Evolutionary conservation across 352 stramenopile species (phyloP).

Genomic region (Pythium dissimile): DNA sequence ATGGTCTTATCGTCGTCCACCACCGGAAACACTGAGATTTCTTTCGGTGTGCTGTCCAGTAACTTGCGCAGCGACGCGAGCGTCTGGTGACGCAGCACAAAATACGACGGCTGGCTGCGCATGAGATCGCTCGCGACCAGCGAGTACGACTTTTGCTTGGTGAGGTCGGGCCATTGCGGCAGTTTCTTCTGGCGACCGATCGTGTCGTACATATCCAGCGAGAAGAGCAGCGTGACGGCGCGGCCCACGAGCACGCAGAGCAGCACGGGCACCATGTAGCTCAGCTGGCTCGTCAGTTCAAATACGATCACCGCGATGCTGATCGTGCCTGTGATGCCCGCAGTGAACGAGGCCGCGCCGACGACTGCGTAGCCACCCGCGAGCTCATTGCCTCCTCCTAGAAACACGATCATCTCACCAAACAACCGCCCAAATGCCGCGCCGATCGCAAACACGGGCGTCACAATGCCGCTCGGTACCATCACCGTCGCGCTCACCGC

Average conservation of each 20-base stretch:
- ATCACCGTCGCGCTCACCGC: constrained; percentile 79
- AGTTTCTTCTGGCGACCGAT: constrained; percentile 78
- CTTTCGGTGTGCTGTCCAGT: constrained; percentile 33
- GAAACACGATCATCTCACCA: constrained; percentile 75
- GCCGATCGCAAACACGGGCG: constrained; percentile 89
- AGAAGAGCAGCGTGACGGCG: constrained; percentile 62
- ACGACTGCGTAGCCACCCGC: constrained; percentile 79
- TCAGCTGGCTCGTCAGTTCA: constrained; percentile 88
- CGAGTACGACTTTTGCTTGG: constrained; percentile 71
- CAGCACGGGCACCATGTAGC: constrained; percentile 86
- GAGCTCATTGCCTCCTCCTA: constrained; percentile 43
- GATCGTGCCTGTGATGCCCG: constrained; percentile 71
- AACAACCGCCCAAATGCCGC: constrained; percentile 85
- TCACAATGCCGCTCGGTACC: constrained; percentile 89
- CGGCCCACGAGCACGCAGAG: constrained; percentile 75
- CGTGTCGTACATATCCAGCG: constrained; percentile 82
- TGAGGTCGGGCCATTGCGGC: constrained; percentile 76
- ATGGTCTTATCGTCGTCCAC: constrained; percentile 58
- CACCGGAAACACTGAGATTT: constrained; percentile 56
- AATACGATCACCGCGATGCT: constrained; percentile 84
- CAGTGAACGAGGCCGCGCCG: constrained; percentile 78
- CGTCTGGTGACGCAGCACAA: constrained; percentile 48
- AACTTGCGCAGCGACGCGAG: constrained; percentile 44
- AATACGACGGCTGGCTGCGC: constrained; percentile 41
- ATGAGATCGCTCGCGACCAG: constrained; percentile 74